Percentiles rank a stretch among this genome's conserved stretches.
Evolutionary conservation across 2,329 filamentous ascomycete genomes (phyloP).

Genomic region (Penicillium oxalicum): DNA sequence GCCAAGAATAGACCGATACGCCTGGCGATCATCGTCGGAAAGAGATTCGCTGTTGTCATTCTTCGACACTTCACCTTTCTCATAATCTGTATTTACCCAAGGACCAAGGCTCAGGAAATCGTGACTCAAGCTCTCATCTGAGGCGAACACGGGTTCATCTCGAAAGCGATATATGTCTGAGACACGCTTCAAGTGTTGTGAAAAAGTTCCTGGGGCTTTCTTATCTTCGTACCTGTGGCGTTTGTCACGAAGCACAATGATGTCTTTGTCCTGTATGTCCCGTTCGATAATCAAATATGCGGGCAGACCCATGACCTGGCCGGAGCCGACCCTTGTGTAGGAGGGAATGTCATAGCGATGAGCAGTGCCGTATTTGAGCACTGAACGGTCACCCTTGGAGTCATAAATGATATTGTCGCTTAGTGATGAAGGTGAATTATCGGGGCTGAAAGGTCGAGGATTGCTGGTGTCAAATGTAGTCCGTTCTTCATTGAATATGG

Average conservation of each 20-base stretch:
- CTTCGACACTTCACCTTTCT: slow-evolving; percentile 20
- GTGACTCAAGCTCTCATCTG: slow-evolving; percentile 18
- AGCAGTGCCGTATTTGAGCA: slow-evolving; percentile 66
- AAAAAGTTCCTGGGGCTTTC: slow-evolving; percentile 40
- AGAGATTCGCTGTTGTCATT: slow-evolving; percentile 17
- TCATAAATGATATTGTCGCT: slow-evolving; percentile 57
- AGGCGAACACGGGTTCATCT: slow-evolving; percentile 12
- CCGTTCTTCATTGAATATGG: background rate
- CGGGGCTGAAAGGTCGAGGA: no score
- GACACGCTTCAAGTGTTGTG: slow-evolving; percentile 20
- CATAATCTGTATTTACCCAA: slow-evolving; percentile 35
- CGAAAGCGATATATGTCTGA: slow-evolving; percentile 24
- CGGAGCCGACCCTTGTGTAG: slow-evolving; percentile 64
- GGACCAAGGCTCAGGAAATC: slow-evolving; percentile 31
- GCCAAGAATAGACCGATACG: slow-evolving; percentile 61
- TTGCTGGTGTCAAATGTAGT: background rate
- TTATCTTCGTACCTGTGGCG: slow-evolving; percentile 13
- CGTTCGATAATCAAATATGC: slow-evolving; percentile 59
- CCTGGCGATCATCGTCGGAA: slow-evolving; percentile 47
- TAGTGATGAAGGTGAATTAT: background rate
- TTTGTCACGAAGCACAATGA: slow-evolving; percentile 25
- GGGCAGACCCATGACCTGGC: slow-evolving; percentile 62
- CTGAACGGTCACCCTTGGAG: slow-evolving; percentile 68
- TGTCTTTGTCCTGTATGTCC: slow-evolving; percentile 43
- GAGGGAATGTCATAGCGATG: slow-evolving; percentile 65